These are phyloP conservation scores for Ophiorrhiza pumila DNA, from an alignment of 257 asterid genomes.

Conservation along the genomic window DNA sequence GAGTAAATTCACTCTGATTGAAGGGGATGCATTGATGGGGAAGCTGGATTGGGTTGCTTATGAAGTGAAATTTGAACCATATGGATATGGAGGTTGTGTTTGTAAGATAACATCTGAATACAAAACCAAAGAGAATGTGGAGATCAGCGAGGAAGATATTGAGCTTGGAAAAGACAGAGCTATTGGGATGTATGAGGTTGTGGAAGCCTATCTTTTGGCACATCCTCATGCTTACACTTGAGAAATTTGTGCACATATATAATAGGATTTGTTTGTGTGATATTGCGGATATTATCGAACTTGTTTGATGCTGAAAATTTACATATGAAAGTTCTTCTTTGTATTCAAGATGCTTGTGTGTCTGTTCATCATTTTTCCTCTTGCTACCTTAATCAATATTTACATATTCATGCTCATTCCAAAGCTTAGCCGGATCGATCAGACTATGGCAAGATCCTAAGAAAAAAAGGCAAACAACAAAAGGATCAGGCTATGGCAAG, in stretches of 20 bases:
- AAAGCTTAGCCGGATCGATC: neutral
- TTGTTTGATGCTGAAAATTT: neutral
- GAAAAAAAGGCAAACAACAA: too few relatives aligned
- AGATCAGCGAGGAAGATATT: conserved; percentile 32
- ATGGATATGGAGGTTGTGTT: conserved; percentile 48
- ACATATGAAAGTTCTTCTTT: neutral
- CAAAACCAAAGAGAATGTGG: conserved; percentile 24
- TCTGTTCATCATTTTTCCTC: neutral
- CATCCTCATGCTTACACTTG: conserved; percentile 27
- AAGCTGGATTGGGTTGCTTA: conserved; percentile 43
- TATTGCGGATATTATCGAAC: neutral
- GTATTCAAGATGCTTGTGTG: neutral
- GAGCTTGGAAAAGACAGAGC: conserved; percentile 29
- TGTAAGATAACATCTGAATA: conserved; percentile 31
- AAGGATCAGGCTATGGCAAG: too few relatives aligned
- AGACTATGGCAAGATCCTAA: too few relatives aligned
- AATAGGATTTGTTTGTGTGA: neutral
- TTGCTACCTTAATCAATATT: neutral
- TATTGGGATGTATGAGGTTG: conserved; percentile 35
- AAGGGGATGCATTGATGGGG: conserved; percentile 57
- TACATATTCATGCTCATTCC: neutral
- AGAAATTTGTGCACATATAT: neutral
- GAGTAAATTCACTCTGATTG: conserved; percentile 44
- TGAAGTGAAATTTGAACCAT: conserved; percentile 50
- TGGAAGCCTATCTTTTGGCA: conserved; percentile 48